phyloP scores from a whole-genome alignment of 164 flowering plant genomes.

The Nymphaea thermarum region DNA sequence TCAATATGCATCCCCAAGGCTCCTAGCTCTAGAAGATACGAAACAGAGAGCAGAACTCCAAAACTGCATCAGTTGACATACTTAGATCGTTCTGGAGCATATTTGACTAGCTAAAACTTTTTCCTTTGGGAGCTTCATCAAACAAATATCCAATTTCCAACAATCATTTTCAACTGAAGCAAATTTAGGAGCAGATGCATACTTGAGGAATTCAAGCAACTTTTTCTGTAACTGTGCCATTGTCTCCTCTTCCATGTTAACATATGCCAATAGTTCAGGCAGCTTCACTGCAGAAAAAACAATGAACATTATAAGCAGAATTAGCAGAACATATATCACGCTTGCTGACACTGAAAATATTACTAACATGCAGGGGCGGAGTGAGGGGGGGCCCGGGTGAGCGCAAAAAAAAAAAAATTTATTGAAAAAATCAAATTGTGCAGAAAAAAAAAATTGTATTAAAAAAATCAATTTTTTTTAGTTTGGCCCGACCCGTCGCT shows the following conservation, averaged over 20 bases:
- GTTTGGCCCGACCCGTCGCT: no score
- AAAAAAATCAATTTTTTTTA: no score
- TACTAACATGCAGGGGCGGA: no score
- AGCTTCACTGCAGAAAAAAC: slow-evolving; percentile 61
- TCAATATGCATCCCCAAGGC: no score
- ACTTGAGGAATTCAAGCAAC: slow-evolving; percentile 81
- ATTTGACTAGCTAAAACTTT: not conserved
- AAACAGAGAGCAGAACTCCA: not conserved
- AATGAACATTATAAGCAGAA: not conserved
- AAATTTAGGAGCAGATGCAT: slow-evolving; percentile 7
- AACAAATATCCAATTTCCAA: not conserved
- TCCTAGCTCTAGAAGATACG: no score
- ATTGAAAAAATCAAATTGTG: no score
- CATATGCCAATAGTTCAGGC: slow-evolving; percentile 74
- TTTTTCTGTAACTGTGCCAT: slow-evolving; percentile 54
- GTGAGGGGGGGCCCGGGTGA: no score
- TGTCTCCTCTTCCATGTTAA: slow-evolving; percentile 84
- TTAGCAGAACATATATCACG: no score
- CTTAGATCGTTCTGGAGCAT: not conserved
- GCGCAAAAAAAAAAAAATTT: no score
- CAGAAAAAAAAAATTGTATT: no score
- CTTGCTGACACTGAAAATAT: no score
- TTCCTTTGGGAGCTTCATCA: not conserved
- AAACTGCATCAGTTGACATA: not conserved
- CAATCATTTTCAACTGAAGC: not conserved